Conservation (phyloP, 1,139 yeast genomes). For the Pichia sp. region DNA sequence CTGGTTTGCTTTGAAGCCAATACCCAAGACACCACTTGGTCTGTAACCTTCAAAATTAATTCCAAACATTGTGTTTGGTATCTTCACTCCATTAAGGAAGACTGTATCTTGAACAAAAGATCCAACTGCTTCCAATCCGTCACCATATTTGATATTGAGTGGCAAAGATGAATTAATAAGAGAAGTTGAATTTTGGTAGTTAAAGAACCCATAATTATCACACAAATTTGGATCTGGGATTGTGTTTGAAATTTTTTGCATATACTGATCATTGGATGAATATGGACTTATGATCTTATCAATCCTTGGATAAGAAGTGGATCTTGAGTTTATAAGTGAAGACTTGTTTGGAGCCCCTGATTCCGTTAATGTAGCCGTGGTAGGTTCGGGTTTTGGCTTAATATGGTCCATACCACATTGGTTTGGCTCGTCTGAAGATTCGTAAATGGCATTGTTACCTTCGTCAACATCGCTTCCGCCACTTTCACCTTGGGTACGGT, state of each 20-base stretch:
- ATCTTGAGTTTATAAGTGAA: no score
- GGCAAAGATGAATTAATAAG: conserved; percentile 36
- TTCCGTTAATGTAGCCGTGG: no score
- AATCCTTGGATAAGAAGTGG: background rate
- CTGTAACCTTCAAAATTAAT: conserved; percentile 41
- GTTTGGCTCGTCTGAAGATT: no score
- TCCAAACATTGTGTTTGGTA: conserved; percentile 42
- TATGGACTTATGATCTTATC: background rate
- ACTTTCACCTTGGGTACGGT: background rate
- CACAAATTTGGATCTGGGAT: conserved; percentile 17
- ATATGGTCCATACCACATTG: background rate
- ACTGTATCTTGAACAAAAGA: conserved; percentile 50
- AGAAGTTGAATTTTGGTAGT: conserved; percentile 37
- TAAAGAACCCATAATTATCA: conserved; percentile 38
- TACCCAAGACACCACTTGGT: conserved; percentile 47
- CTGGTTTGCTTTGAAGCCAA: conserved; percentile 46
- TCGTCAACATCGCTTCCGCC: background rate
- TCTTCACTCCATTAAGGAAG: conserved; percentile 31
- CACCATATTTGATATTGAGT: conserved; percentile 50
- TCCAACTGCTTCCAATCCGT: conserved; percentile 48
- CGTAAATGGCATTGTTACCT: background rate
- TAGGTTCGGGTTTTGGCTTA: background rate
- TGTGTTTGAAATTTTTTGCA: background rate
- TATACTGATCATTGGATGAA: background rate
- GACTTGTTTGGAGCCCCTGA: no score